A percentile compares a stretch with the other conserved stretches of the same genome.
phyloP scores from a whole-genome alignment of 1,139 yeast genomes.

The Hansenula lynferdii region DNA sequence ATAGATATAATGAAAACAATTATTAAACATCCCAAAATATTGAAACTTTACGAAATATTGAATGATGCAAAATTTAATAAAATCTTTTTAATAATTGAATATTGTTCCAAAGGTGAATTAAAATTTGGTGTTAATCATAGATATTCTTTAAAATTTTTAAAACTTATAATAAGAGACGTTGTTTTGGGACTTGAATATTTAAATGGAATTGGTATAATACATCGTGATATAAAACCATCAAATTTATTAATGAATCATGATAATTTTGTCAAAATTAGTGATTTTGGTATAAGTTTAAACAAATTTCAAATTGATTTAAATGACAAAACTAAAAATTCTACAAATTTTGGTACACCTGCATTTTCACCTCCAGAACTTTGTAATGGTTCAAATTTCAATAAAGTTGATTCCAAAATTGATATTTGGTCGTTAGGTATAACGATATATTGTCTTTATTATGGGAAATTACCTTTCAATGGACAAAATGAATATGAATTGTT shows the following conservation, averaged over 20 bases:
- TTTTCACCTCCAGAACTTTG: constrained; percentile 72
- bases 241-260: constrained; percentile 68
- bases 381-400: constrained; percentile 42
- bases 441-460: constrained; percentile 80
- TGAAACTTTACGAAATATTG: constrained; percentile 40
- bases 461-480: constrained; percentile 84
- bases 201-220: constrained; percentile 90
- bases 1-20: constrained; percentile 49
- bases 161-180: constrained; percentile 41
- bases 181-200: constrained; percentile 86
- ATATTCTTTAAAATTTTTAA: constrained; percentile 36
- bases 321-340: too few species aligned
- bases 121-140: constrained; percentile 34
- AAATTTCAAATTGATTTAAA: constrained; percentile 37
- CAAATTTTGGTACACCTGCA: constrained; percentile 65
- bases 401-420: constrained; percentile 26
- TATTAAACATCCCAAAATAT: constrained; percentile 44
- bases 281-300: constrained; percentile 57
- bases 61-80: constrained; percentile 47
- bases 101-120: constrained; percentile 46
- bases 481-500: constrained; percentile 84
- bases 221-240: constrained; percentile 94
- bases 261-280: constrained; percentile 76
- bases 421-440: constrained; percentile 95
- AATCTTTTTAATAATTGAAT: constrained; percentile 44